Evolutionary conservation across 2,329 filamentous ascomycete species (phyloP).

Genomic region (Colletotrichum gloeosporioides): DNA sequence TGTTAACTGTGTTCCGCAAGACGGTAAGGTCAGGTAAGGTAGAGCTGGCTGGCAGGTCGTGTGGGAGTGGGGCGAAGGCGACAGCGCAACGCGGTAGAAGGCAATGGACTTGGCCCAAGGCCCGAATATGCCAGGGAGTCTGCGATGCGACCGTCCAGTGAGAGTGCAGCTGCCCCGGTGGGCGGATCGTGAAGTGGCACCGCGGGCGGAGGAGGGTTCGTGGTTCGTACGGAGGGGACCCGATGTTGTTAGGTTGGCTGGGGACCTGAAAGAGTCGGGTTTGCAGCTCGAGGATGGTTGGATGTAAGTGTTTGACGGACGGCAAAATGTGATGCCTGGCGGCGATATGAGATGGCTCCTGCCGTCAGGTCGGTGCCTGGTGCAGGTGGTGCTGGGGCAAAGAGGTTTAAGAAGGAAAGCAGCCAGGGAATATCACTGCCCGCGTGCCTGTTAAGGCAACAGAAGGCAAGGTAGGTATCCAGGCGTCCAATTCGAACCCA

Average conservation of each 20-base stretch:
- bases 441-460: not conserved
- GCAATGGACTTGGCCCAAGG: slow-evolving; percentile 5
- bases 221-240: not conserved
- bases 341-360: not conserved
- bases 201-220: slow-evolving; percentile 4
- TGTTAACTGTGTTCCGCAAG: not conserved
- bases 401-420: not conserved
- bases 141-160: slow-evolving; percentile 11
- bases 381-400: not conserved
- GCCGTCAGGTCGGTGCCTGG: not conserved
- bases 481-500: not conserved
- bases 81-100: not conserved
- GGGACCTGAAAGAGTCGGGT: slow-evolving; percentile 1
- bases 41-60: not conserved
- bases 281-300: not conserved
- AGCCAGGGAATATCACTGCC: not conserved
- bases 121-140: slow-evolving; percentile 11
- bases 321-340: not conserved
- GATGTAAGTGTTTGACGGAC: not conserved
- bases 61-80: not conserved
- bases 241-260: not conserved
- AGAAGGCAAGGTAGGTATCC: not conserved
- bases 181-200: slow-evolving; percentile 18
- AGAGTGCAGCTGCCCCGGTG: not conserved
- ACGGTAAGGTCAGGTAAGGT: not conserved